Conservation (phyloP, 495 filamentous ascomycete genomes). For the Aspergillus taichungensis region DNA sequence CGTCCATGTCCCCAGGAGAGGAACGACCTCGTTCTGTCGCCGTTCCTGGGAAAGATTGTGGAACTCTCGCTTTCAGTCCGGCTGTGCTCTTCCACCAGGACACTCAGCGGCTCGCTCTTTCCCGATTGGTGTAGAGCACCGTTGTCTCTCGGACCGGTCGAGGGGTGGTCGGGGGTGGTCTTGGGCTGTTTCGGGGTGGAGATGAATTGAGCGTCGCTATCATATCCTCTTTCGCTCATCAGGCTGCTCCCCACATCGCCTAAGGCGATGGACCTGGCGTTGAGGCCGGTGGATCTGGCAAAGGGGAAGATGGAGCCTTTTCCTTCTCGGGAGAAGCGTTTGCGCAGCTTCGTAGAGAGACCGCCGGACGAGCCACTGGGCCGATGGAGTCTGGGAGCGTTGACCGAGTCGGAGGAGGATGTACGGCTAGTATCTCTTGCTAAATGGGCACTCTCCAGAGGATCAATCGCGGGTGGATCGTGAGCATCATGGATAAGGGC, state of each 20-base stretch:
- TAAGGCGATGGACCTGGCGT: slow-evolving; percentile 5
- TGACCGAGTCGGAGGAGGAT: slow-evolving; percentile 5
- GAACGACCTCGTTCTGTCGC: too few relatives aligned
- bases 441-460: slow-evolving; percentile 8
- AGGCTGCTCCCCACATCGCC: slow-evolving; percentile 25
- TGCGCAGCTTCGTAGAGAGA: slow-evolving; percentile 27
- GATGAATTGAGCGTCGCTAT: slow-evolving; percentile 38
- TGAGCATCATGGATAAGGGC: background rate
- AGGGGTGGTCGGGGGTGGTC: slow-evolving; percentile 1
- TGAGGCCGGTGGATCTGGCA: slow-evolving; percentile 8
- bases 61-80: too few relatives aligned
- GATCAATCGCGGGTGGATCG: background rate
- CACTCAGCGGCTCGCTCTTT: too few relatives aligned
- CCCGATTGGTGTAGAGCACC: too few relatives aligned
- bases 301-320: slow-evolving; percentile 18
- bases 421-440: background rate
- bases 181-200: slow-evolving; percentile 19
- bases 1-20: too few relatives aligned
- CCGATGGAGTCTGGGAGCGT: background rate
- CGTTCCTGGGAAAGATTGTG: too few relatives aligned
- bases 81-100: background rate
- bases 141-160: background rate
- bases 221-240: slow-evolving; percentile 36
- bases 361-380: slow-evolving; percentile 8
- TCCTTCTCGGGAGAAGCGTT: slow-evolving; percentile 28